Percentiles rank a stretch among this genome's conserved stretches.
Conservation (phyloP, 1,139 yeast genomes). For the Blastobotrys malaysiensis region DNA sequence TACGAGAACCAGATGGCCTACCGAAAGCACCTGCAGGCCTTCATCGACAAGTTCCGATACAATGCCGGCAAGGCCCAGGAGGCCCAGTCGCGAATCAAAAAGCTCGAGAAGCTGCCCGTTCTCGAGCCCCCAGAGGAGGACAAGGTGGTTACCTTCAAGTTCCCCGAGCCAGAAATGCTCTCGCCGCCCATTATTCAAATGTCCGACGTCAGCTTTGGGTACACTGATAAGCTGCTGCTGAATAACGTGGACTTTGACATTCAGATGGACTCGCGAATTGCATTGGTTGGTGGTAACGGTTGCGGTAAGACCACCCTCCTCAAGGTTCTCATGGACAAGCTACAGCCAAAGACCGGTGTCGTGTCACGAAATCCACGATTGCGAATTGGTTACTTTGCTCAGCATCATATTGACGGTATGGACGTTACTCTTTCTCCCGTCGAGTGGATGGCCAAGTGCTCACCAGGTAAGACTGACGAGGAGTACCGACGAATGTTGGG, state of each 20-base stretch:
- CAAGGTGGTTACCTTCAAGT: conserved; percentile 73
- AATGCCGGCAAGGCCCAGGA: conserved; percentile 97
- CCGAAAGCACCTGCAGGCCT: conserved; percentile 86
- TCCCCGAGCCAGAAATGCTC: conserved; percentile 90
- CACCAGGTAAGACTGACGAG: conserved; percentile 93
- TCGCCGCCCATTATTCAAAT: conserved; percentile 93
- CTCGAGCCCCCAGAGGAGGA: conserved; percentile 96
- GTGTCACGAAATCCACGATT: conserved; percentile 78
- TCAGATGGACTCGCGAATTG: conserved; percentile 90
- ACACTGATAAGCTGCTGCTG: conserved; percentile 54
- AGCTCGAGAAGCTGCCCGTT: conserved; percentile 86
- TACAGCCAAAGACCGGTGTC: conserved; percentile 67
- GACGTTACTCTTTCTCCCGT: conserved; percentile 85
- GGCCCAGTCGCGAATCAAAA: conserved; percentile 96
- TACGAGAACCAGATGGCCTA: conserved; percentile 96
- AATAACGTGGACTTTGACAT: conserved; percentile 82
- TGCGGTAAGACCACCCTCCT: conserved; percentile 96
- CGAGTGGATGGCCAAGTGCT: conserved; percentile 84
- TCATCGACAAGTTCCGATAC: conserved; percentile 93
- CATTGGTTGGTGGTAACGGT: conserved; percentile 98
- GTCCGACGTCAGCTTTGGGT: conserved; percentile 83
- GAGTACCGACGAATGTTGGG: conserved; percentile 96
- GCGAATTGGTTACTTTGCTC: conserved; percentile 97
- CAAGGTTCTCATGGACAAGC: conserved; percentile 74
- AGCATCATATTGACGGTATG: conserved; percentile 98